Base-by-base conservation (phyloP, 805 yeast genomes). In the Starmerella etchellsii region DNA sequence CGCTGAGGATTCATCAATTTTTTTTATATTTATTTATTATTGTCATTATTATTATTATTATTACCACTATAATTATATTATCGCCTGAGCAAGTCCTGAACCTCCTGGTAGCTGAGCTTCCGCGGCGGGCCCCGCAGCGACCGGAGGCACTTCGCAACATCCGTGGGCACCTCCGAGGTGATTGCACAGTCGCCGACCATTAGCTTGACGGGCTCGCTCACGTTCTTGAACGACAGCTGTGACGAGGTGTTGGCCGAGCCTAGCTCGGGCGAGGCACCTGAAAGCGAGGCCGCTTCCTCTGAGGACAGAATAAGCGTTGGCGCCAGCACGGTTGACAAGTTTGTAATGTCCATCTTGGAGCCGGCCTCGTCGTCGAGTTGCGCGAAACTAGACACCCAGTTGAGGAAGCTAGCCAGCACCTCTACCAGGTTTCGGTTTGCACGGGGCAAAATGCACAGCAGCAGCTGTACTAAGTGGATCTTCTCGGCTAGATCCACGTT, bases 311-410 rank as follows among this genome's bases (percentile, higher is more conserved):
- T 66, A 34, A 91, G 77, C 54, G 87, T 91, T 1, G 99, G 99
- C 0, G 96, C 81, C 37, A 91, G 70, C 2, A 91, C 99, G 0
- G 97, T 91, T 2, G 98, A 94, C 48, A 91, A 68, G 58, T 91
- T 91, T 57, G 85, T 94, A 26, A 81, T 74, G 57, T 88, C 96
- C 98, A 91, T 91, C 63, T 88, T 91, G 3, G 96, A 84, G 1
- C 91, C 91, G 5, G 38, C 3, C 30, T 48, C 53, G 52, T 84
- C 93, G 54, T 85, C 96, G 46, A 87, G 74, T 51, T 83, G 87
- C 1, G 96, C 81, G 63, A 91, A 91, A 2, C 97, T 82, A 0
- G 97, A 84, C 2, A 87, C 88, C 97, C 97, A 91, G 59, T 78
- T 78, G 56, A 91, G 73, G 59, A 91, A 91, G 43, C 78, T 76